A percentile compares a stretch with the other conserved stretches of the same genome.
Conservation (phyloP, 2,329 filamentous ascomycete genomes). For the Pseudocercospora musae region DNA sequence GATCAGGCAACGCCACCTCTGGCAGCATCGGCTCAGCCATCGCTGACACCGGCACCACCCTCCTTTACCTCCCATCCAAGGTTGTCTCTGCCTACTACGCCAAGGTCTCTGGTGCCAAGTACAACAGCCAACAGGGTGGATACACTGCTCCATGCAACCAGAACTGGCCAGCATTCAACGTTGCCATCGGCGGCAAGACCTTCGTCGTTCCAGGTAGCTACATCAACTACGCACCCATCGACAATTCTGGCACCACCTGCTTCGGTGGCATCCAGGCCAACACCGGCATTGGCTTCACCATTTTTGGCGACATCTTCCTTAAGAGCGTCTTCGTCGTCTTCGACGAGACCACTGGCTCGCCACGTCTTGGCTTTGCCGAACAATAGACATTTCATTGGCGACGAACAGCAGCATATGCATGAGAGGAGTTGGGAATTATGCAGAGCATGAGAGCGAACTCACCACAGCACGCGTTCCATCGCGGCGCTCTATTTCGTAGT, state of each 20-base stretch:
- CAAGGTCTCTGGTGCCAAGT: slow-evolving; percentile 51
- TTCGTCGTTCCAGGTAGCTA: slow-evolving; percentile 53
- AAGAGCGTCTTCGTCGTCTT: slow-evolving; percentile 75
- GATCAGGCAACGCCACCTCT: slow-evolving; percentile 40
- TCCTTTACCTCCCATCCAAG: slow-evolving; percentile 56
- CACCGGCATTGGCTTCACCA: slow-evolving; percentile 57
- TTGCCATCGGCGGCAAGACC: slow-evolving; percentile 49
- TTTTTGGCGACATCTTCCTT: slow-evolving; percentile 70
- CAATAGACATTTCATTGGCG: slow-evolving; percentile 25
- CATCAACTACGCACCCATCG: slow-evolving; percentile 53
- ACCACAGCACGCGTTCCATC: not conserved
- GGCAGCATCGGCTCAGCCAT: slow-evolving; percentile 55
- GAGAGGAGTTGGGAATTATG: not conserved
- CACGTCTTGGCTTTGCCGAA: slow-evolving; percentile 45
- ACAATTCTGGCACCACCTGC: slow-evolving; percentile 50
- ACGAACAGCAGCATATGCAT: not conserved
- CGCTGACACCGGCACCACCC: slow-evolving; percentile 68
- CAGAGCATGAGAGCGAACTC: not conserved
- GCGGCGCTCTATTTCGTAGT: not conserved
- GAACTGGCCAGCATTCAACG: slow-evolving; percentile 52
- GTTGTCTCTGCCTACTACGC: slow-evolving; percentile 60
- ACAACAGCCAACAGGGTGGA: slow-evolving; percentile 51
- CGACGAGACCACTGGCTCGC: slow-evolving; percentile 47
- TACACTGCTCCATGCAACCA: slow-evolving; percentile 54
- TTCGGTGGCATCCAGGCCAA: slow-evolving; percentile 72